Evolutionary conservation across 2,329 filamentous ascomycete genomes (phyloP).

Genomic region (Teratosphaeriaceae sp.): DNA sequence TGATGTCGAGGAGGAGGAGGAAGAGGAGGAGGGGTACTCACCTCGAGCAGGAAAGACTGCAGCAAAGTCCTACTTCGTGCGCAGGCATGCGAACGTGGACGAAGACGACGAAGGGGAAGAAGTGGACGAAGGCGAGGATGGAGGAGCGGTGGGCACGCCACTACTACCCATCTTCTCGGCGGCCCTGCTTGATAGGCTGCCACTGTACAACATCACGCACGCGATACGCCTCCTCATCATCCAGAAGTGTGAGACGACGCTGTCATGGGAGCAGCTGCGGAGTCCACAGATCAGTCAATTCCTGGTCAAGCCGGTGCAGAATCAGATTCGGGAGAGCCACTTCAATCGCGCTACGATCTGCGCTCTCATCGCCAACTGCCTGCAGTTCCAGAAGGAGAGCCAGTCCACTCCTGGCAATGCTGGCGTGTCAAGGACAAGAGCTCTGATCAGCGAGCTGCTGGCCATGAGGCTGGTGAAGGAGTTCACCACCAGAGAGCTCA

Average conservation of each 20-base stretch:
- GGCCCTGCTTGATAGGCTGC: constrained; percentile 72
- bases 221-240: constrained; percentile 79
- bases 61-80: constrained; percentile 14
- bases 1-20: constrained; percentile 17
- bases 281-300: constrained; percentile 97
- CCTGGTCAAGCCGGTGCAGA: constrained; percentile 88
- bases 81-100: constrained; percentile 24
- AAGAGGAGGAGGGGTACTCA: constrained; percentile 16
- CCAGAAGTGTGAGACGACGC: constrained; percentile 79
- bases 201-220: constrained; percentile 86
- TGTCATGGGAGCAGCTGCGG: constrained; percentile 90
- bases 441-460: constrained; percentile 82
- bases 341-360: constrained; percentile 84
- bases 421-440: constrained; percentile 75
- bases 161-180: constrained; percentile 74
- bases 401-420: constrained; percentile 76
- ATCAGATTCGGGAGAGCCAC: constrained; percentile 75
- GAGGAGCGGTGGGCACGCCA: constrained; percentile 42
- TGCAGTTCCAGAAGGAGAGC: constrained; percentile 87
- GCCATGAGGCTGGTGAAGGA: constrained; percentile 87
- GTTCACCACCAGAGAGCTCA: constrained; percentile 80
- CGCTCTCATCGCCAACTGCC: constrained; percentile 84
- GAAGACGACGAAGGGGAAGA: constrained; percentile 35
- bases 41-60: constrained; percentile 11
- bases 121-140: constrained; percentile 39